Evolutionary conservation across 257 asterid species (phyloP).

Genomic region (Fraxinus cuspidata): DNA sequence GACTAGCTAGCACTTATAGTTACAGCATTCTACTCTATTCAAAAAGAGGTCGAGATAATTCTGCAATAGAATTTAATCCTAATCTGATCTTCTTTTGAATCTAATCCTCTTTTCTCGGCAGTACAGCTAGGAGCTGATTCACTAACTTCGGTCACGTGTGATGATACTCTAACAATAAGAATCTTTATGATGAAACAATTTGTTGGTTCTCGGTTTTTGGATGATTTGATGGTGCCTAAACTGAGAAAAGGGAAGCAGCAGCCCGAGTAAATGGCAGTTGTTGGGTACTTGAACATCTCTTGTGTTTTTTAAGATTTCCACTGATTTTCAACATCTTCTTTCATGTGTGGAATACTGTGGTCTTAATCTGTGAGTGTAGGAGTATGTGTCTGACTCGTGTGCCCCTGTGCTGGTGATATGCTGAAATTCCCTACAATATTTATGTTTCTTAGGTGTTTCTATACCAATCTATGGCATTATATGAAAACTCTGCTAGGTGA

Average conservation of each 20-base stretch:
- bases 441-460: neutral
- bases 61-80: too few species aligned
- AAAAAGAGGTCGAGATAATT: too few species aligned
- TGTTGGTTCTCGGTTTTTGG: constrained; percentile 28
- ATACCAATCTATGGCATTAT: neutral
- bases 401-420: neutral
- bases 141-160: too few species aligned
- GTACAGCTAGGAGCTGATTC: too few species aligned
- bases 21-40: too few species aligned
- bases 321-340: neutral
- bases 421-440: neutral
- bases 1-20: too few species aligned
- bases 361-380: neutral
- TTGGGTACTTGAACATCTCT: neutral
- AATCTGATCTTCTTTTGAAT: too few species aligned
- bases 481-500: neutral
- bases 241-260: constrained; percentile 21
- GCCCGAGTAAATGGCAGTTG: constrained; percentile 7
- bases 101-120: too few species aligned
- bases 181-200: constrained; percentile 42
- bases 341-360: neutral
- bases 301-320: neutral
- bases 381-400: neutral
- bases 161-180: too few species aligned
- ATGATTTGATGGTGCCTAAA: constrained; percentile 36